Evolutionary conservation across 768 basidiomycete genomes (phyloP), one percentile per base, ranked within the genome.

Genomic region (Kwoniella bestiolae): DNA sequence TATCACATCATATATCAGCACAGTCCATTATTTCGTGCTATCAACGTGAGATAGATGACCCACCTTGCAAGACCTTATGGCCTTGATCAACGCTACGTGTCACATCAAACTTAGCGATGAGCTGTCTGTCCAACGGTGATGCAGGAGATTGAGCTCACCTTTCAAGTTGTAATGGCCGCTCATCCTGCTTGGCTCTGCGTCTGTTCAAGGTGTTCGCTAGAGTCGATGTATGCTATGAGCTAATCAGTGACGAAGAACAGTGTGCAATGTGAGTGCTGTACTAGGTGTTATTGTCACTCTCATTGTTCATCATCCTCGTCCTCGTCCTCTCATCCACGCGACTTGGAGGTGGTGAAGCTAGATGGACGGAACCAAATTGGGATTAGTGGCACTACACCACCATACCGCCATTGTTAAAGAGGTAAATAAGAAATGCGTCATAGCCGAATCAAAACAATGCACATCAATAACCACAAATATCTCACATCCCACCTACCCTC

Each of bases 1-100:
- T 81, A 72, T 11, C 49, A 68, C 67, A 65, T 59, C 31, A 21
- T 44, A 31, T 26, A 59, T 46, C 35, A 21, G 8, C 41, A n/a
- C n/a, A 49, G 3, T 52, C 25, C 47, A 60, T 29, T 21, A 3
- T n/a, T n/a, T n/a, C n/a, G n/a, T n/a, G n/a, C n/a, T n/a, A n/a
- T n/a, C n/a, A n/a, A n/a, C n/a, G n/a, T n/a, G n/a, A n/a, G n/a
- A n/a, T n/a, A n/a, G n/a, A n/a, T n/a, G 65, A 65, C 80, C 44
- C 65, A 90, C 94, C 89, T 99, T 99, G 88, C 92, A 96, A 67
- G 93, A 87, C 68, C 96, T 87, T 83, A 98, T 95, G 63, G 92
- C 94, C 87, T 98, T 98, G 84, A 98, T 97, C 73, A 98, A 86
- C 74, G 94, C 94, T 94, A 21, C 11, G 32, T 50, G 26, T 29